Evolutionary conservation across 1,284 basidiomycete species (phyloP), one percentile per base, ranked within the genome.

Genomic region (Cerrena zonata): DNA sequence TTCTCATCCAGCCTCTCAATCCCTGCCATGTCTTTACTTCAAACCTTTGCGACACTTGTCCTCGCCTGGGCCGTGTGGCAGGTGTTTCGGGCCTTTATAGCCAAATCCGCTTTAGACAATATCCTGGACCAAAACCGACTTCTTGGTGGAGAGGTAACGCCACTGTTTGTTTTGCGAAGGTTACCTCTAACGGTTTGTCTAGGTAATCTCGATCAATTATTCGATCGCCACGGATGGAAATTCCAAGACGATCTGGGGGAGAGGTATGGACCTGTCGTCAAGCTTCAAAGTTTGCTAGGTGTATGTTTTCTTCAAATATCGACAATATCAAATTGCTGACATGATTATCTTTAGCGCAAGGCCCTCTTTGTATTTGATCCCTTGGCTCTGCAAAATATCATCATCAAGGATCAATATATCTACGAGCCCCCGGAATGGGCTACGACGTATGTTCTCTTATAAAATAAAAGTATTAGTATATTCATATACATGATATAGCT

Each of bases 161-260:
- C 21, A 40, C 25, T 1, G 10, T 19, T 7, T 23, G 5, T 48
- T 26, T 18, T 21, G 19, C 12, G 23, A 15, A 3, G n/a, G 2
- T 4, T 5, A 37, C 24, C 3, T 37, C 13, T 19, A 21, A 3
- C 5, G 10, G 37, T 42, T 45, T 7, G 7, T 34, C 5, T 27
- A 59, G 58, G 59, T 2, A 59, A 61, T 38, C 23, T 57, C 4
- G 41, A 47, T 2, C 46, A 55, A 12, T 5, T 63, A 10, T 55
- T 46, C 36, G 45, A 58, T 22, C 56, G 56, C 5, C 47, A 60
- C 23, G 55, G 55, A 7, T 62, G 59, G 60, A 34, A 34, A 2
- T 56, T 48, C 38, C 50, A 56, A 23, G 46, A 54, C 34, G 38
- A 41, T 0, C 37, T 59, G 3, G 45, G 24, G 13, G 47, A 51